phyloP scores from a whole-genome alignment of 345 rosid genomes.

The Durio zibethinus region DNA sequence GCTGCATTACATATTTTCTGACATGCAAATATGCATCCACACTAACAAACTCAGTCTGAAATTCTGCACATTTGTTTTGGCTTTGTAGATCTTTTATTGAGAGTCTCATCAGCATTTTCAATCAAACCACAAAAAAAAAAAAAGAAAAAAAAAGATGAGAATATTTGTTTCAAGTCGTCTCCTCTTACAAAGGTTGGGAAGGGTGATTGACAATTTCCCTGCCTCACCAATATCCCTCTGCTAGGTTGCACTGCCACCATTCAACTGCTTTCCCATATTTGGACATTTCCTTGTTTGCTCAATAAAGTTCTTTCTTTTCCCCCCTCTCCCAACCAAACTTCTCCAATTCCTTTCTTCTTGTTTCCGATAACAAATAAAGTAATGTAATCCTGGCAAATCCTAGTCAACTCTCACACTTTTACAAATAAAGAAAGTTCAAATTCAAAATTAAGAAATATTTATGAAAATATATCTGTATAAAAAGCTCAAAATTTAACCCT shows the following conservation, averaged over 20 bases:
- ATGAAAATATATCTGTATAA: too few species aligned
- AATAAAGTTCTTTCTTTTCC: not conserved
- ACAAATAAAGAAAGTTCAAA: too few species aligned
- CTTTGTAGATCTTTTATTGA: not conserved
- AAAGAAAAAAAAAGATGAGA: too few species aligned
- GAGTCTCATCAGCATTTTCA: not conserved
- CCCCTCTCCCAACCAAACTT: not conserved
- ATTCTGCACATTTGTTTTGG: not conserved
- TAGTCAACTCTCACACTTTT: too few species aligned
- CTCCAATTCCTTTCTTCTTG: not conserved
- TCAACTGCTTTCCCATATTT: not conserved
- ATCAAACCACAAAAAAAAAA: too few species aligned
- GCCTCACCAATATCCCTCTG: not conserved
- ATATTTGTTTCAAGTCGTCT: not conserved
- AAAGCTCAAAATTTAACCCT: too few species aligned
- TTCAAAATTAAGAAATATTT: too few species aligned
- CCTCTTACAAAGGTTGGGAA: not conserved
- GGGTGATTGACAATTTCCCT: not conserved
- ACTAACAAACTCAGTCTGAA: not conserved
- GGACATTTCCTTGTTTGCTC: not conserved
- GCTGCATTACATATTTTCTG: not conserved
- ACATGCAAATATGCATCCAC: conserved; percentile 3
- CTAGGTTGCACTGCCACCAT: not conserved
- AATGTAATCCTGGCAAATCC: too few species aligned
- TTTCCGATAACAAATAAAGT: not conserved